phyloP scores from a whole-genome alignment of 1,284 basidiomycete species.

The Pseudozyma hubeiensis region DNA sequence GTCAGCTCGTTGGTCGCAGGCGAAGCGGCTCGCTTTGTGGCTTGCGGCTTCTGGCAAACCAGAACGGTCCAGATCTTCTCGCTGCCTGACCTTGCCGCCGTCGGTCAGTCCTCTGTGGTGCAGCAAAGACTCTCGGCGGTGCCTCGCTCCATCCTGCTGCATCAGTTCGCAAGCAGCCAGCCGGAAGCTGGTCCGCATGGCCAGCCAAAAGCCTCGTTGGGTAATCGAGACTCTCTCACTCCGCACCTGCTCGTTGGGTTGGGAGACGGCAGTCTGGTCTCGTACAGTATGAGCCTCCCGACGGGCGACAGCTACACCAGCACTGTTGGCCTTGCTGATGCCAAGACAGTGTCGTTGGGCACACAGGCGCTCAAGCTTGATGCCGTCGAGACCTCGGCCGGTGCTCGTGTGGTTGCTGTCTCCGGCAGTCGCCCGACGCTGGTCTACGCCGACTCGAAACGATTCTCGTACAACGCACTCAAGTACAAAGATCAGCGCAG shows the following conservation, averaged over 20 bases:
- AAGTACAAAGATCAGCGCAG: constrained; percentile 55
- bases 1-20: constrained; percentile 60
- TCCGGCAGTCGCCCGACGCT: constrained; percentile 64
- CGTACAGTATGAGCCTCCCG: constrained; percentile 71
- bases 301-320: constrained; percentile 32
- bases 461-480: constrained; percentile 63
- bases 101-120: constrained; percentile 33
- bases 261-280: constrained; percentile 81
- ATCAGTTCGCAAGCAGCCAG: constrained; percentile 73
- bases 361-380: constrained; percentile 76
- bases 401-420: constrained; percentile 58
- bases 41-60: constrained; percentile 82
- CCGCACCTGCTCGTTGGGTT: constrained; percentile 80
- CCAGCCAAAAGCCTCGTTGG: constrained; percentile 10
- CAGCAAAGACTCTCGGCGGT: constrained; percentile 66
- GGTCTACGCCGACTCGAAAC: constrained; percentile 54
- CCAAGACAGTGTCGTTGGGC: constrained; percentile 78
- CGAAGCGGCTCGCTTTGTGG: constrained; percentile 68
- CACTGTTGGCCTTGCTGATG: constrained; percentile 69
- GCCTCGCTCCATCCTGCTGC: constrained; percentile 79
- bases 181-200: background rate
- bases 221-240: constrained; percentile 23
- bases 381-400: constrained; percentile 44
- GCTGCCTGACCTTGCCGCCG: constrained; percentile 71
- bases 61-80: constrained; percentile 76